Base-by-base conservation (phyloP, 805 yeast species). In the Metschnikowia proteae region DNA sequence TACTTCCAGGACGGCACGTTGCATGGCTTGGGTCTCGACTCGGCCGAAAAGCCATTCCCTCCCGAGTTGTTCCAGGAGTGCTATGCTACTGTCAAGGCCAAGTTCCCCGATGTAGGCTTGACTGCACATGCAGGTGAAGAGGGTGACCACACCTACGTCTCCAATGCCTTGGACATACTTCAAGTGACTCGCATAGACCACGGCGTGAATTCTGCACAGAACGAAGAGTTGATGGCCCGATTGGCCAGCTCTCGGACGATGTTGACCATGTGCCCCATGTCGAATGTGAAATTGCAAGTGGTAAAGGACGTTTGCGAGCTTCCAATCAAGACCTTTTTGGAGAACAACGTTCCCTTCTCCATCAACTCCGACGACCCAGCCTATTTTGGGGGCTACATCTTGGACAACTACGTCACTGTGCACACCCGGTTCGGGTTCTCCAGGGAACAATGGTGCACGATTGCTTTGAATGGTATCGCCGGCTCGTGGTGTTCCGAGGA, bases 41-140 rank as follows among this genome's bases (percentile, higher is more conserved):
- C 94, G 2, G 71, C 88, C 35, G 96, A 88, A 63, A 79, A 71
- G 52, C 90, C 88, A 31, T 83, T 83, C 67, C 92, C 91, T 11
- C 92, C 96, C 8, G 74, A 78, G 44, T 61, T 84, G 43, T 88
- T 86, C 60, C 68, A 67, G 10, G 86, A 84, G 43, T 83, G 89
- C 62, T 88, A 83, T 63, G 57, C 65, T 7, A 59, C 63, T 22
- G 76, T 86, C 6, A 72, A 70, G 47, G 67, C 71, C 25, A 61
- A 71, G 37, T 78, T 73, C 59, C 80, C 84, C 25, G 67, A 78
- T 25, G 76, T 83, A 47, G 76, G 81, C 35, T 72, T 85, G 47
- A 88, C 95, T 33, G 92, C 96, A 2, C 96, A 88, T 60, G 95
- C 94, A 2, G 96, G 96, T 59, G 96, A 88, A 67, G 95, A 88